Conservation (phyloP, 2,329 filamentous ascomycete species). For the Trichophyton benhamiae region DNA sequence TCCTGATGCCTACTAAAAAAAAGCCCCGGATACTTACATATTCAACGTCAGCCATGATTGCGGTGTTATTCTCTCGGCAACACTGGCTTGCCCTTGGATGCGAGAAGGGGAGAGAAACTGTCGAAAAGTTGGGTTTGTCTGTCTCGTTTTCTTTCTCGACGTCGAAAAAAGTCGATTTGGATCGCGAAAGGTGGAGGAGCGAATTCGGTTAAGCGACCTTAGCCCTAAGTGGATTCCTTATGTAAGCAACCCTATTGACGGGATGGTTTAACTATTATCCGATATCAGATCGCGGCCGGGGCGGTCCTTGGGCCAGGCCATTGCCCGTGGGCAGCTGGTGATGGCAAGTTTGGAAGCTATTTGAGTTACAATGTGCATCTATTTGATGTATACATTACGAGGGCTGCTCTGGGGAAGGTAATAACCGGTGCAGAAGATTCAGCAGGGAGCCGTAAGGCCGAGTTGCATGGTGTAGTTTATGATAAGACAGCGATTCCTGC, state of each 20-base stretch:
- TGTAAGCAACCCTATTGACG: constrained; percentile 6
- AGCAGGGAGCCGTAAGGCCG: background rate
- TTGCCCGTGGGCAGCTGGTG: background rate
- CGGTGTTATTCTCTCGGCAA: constrained; percentile 36
- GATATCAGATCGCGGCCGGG: background rate
- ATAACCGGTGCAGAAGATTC: background rate
- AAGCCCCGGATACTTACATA: constrained; percentile 53
- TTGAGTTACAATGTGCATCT: background rate
- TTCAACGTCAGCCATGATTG: constrained; percentile 77
- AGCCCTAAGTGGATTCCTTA: constrained; percentile 23
- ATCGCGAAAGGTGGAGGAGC: constrained; percentile 17
- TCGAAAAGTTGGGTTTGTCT: constrained; percentile 16
- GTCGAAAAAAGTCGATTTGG: constrained; percentile 8
- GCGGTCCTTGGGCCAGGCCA: too few species aligned
- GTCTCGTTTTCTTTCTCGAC: constrained; percentile 10
- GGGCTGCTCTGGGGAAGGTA: too few species aligned
- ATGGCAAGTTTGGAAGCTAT: background rate
- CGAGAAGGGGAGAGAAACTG: constrained; percentile 32
- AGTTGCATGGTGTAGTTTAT: background rate
- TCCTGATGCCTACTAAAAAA: background rate
- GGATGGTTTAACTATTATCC: background rate
- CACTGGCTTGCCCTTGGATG: constrained; percentile 34
- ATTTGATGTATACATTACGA: too few species aligned
- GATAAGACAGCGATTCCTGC: background rate
- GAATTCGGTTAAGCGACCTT: constrained; percentile 33